Conservation (phyloP, 805 yeast genomes). For the Candida germanica region DNA sequence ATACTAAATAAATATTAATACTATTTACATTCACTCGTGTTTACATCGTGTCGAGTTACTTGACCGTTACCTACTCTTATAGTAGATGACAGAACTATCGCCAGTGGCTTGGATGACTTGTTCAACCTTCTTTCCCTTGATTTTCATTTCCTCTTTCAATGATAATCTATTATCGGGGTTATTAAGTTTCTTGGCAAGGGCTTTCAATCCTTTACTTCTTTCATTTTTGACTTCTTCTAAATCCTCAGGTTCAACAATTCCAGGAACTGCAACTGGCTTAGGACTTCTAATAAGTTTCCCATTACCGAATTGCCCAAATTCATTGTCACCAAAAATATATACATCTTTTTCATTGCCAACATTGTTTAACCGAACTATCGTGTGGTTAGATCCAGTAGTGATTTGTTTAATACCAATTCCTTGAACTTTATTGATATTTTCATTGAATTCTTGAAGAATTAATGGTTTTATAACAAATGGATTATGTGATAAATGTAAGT, state of each 20-base stretch:
- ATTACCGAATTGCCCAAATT: constrained; percentile 78
- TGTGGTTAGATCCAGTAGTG: constrained; percentile 65
- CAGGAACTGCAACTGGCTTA: constrained; percentile 53
- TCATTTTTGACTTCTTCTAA: constrained; percentile 13
- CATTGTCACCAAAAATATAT: constrained; percentile 81
- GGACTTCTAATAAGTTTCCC: constrained; percentile 65
- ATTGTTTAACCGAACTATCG: constrained; percentile 55
- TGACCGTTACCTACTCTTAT: too few species aligned
- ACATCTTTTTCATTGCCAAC: constrained; percentile 49
- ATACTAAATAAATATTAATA: background rate
- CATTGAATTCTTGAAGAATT: constrained; percentile 55
- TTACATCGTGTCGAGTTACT: too few species aligned
- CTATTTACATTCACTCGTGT: too few species aligned
- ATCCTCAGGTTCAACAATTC: constrained; percentile 54
- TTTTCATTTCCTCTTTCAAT: constrained; percentile 17
- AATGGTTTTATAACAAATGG: constrained; percentile 60
- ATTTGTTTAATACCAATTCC: constrained; percentile 50
- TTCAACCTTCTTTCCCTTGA: constrained; percentile 32
- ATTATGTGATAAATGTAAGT: constrained; percentile 64
- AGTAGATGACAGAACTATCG: constrained; percentile 60
- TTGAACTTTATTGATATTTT: constrained; percentile 35
- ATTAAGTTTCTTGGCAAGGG: constrained; percentile 28
- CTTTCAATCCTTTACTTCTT: constrained; percentile 16
- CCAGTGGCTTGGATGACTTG: constrained; percentile 66
- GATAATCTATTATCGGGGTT: constrained; percentile 46